Evolutionary conservation across 2,329 filamentous ascomycete species (phyloP), one percentile per base, ranked within the genome.

Genomic region (Ophiostoma novo-ulmi): DNA sequence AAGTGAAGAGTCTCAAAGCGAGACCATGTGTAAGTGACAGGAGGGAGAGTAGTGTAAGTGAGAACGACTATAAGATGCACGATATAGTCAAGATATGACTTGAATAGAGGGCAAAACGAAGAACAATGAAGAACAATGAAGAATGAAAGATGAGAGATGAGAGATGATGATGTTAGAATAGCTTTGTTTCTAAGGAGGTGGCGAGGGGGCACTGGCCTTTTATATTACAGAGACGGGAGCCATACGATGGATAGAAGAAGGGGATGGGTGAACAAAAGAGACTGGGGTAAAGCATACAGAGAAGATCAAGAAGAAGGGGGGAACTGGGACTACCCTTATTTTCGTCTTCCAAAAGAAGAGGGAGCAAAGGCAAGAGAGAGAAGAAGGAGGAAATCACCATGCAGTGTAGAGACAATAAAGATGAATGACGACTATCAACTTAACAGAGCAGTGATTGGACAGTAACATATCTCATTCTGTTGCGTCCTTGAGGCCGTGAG

Each of bases 391-490:
- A 58, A 22, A 58, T 22, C 20, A n/a, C 10, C 26, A 22, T 20
- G 8, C 48, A 55, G 41, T 5, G 48, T 3, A 61, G 44, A 52
- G 22, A 61, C 22, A 63, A 63, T 63, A 36, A 26, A 63, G 26
- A 63, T 63, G 26, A 63, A 35, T 14, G 58, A 26, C 22, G 26
- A 35, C 8, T 63, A 35, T 63, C 13, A 58, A 6, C 1, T 20
- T 3, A 5, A 35, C 7, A 36, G 35, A 35, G 66, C 31, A 31
- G 14, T 71, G 70, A 71, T 69, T 71, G 70, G 70, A 10, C 55
- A 10, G 70, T 66, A 69, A 71, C 48, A 69, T 71, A 71, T 71
- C 58, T 66, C 11, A 41, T 69, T 71, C 17, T 44, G 58, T 66
- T 71, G 55, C 35, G 64, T 64, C 67, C 58, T 35, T 63, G 58